phyloP scores from a whole-genome alignment of 2,329 filamentous ascomycete genomes.

The Colletotrichum coccodes region DNA sequence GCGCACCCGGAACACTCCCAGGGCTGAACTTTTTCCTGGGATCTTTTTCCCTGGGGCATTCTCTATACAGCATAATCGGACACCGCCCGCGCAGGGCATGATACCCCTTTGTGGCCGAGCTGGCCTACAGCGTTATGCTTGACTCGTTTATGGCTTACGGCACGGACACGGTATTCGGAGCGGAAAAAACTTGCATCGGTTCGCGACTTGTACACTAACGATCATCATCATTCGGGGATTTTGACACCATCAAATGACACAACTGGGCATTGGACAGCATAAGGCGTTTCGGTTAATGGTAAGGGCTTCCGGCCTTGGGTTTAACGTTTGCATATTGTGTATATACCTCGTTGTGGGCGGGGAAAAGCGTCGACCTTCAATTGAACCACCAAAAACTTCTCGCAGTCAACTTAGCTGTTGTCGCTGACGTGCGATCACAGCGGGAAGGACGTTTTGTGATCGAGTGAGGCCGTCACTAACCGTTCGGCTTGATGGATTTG shows the following conservation, averaged over 20 bases:
- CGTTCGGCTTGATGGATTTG: no score
- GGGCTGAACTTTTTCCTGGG: not conserved
- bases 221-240: conserved; percentile 22
- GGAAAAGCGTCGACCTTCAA: conserved; percentile 10
- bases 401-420: conserved; percentile 1
- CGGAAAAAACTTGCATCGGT: conserved; percentile 31
- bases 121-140: conserved; percentile 29
- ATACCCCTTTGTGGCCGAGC: conserved; percentile 32
- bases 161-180: conserved; percentile 30
- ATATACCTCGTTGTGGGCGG: conserved; percentile 18
- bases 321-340: conserved; percentile 24
- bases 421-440: not conserved
- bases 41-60: conserved; percentile 2
- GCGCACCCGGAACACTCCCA: not conserved
- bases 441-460: not conserved
- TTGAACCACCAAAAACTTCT: conserved; percentile 7
- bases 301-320: not conserved
- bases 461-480: not conserved
- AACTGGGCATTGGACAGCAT: conserved; percentile 29
- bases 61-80: conserved; percentile 29
- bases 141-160: conserved; percentile 30
- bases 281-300: conserved; percentile 22
- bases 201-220: conserved; percentile 33
- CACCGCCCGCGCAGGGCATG: conserved; percentile 31
- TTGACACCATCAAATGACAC: conserved; percentile 27